Conservation (phyloP, 331 rosid species). For the Cydonia oblonga region DNA sequence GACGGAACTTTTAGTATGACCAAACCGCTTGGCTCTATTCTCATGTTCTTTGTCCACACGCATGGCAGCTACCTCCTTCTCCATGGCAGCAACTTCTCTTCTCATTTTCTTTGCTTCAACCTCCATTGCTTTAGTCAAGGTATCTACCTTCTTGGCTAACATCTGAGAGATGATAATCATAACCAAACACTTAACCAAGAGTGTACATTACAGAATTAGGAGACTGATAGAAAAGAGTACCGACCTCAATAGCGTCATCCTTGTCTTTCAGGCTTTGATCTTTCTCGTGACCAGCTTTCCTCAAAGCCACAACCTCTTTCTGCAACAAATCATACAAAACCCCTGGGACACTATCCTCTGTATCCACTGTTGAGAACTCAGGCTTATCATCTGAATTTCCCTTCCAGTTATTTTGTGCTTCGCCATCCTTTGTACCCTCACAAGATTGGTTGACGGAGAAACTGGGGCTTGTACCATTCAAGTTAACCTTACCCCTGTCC, state of each 20-base stretch:
- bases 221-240: constrained; percentile 7
- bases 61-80: constrained; percentile 99
- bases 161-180: constrained; percentile 37
- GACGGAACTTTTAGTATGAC: constrained; percentile 54
- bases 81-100: constrained; percentile 96
- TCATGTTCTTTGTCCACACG: constrained; percentile 93
- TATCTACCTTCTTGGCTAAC: constrained; percentile 98
- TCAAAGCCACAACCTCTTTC: constrained; percentile 86
- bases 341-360: constrained; percentile 76
- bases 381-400: constrained; percentile 72
- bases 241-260: constrained; percentile 95
- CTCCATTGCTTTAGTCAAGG: constrained; percentile 98
- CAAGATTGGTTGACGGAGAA: constrained; percentile 67
- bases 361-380: constrained; percentile 50
- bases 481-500: constrained; percentile 80
- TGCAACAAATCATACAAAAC: constrained; percentile 82
- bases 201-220: not conserved
- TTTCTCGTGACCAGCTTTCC: constrained; percentile 91
- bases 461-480: constrained; percentile 62
- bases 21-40: constrained; percentile 73
- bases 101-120: constrained; percentile 98
- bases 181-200: constrained; percentile 12
- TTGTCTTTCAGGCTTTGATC: constrained; percentile 97
- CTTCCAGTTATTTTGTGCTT: constrained; percentile 51
- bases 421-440: constrained; percentile 61